These are phyloP conservation scores for Haplosporangium gracile DNA, from an alignment of 192 early-diverging fungal genomes.

Conservation along the genomic window DNA sequence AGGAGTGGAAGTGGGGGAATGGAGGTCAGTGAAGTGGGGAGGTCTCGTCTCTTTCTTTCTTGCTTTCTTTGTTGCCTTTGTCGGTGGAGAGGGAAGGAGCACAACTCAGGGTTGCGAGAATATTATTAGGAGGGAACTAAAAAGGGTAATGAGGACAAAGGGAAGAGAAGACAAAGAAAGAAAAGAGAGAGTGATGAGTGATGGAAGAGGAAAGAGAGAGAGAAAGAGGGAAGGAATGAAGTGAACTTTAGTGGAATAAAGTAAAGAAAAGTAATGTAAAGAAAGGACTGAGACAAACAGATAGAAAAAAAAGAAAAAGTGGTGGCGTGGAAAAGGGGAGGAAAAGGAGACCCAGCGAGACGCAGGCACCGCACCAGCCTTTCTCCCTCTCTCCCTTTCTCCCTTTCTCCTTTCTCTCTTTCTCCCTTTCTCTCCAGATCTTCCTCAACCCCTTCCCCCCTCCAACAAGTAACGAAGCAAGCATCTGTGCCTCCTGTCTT, in stretches of 20 bases:
- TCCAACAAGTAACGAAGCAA: too few relatives aligned
- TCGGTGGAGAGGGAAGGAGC: background rate
- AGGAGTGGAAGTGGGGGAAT: background rate
- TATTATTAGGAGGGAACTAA: background rate
- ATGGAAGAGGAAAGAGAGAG: background rate
- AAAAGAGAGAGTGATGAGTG: background rate
- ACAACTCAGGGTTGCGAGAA: too few relatives aligned
- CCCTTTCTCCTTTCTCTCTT: too few relatives aligned
- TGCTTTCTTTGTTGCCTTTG: background rate
- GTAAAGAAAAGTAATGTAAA: background rate
- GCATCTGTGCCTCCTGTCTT: too few relatives aligned
- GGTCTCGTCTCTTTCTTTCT: too few relatives aligned
- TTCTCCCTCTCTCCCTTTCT: background rate
- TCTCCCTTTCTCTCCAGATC: too few relatives aligned
- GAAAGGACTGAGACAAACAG: background rate
- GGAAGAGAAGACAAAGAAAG: background rate
- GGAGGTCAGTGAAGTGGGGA: background rate
- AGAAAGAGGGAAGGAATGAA: background rate
- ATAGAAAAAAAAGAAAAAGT: background rate
- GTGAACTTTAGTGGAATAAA: background rate
- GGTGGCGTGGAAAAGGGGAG: background rate
- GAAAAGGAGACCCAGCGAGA: background rate
- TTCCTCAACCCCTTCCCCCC: too few relatives aligned
- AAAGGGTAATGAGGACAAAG: background rate
- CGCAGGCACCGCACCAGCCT: background rate